Conservation (phyloP, 2,329 filamentous ascomycete species). For the Apiospora koreana region DNA sequence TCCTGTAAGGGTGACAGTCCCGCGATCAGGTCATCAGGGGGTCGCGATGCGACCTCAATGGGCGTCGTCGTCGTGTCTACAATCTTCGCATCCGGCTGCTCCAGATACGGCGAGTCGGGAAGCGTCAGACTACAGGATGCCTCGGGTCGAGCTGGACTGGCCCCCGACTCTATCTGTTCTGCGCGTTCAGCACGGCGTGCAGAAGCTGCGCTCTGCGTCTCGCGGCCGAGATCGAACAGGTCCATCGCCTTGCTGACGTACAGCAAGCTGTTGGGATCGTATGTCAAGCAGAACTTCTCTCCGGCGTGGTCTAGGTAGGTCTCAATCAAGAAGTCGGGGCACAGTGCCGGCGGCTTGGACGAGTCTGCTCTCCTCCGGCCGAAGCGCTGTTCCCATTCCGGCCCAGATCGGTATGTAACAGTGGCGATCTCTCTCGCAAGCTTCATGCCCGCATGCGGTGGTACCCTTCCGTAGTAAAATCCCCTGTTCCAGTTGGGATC, state of each 20-base stretch:
- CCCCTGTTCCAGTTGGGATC: slow-evolving; percentile 96
- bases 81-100: slow-evolving; percentile 61
- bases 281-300: slow-evolving; percentile 96
- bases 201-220: slow-evolving; percentile 65
- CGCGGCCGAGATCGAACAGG: slow-evolving; percentile 83
- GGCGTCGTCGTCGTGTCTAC: slow-evolving; percentile 29
- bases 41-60: slow-evolving; percentile 44
- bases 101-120: slow-evolving; percentile 81
- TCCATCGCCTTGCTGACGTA: slow-evolving; percentile 99
- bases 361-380: slow-evolving; percentile 84
- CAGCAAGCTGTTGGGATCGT: slow-evolving; percentile 91
- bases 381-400: slow-evolving; percentile 97
- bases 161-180: slow-evolving; percentile 54
- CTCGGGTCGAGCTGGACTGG: slow-evolving; percentile 37
- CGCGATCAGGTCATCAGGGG: slow-evolving; percentile 76
- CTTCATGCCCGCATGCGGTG: slow-evolving; percentile 96
- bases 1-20: slow-evolving; percentile 73
- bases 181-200: slow-evolving; percentile 63
- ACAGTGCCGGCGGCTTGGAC: slow-evolving; percentile 85
- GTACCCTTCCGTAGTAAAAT: slow-evolving; percentile 86
- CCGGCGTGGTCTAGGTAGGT: slow-evolving; percentile 97
- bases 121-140: slow-evolving; percentile 76
- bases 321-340: slow-evolving; percentile 95
- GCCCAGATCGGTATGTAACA: slow-evolving; percentile 93
- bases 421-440: slow-evolving; percentile 96